These are phyloP conservation scores for Penicillium sp. DNA, from an alignment of 2,329 filamentous ascomycete species.

Conservation along the genomic window DNA sequence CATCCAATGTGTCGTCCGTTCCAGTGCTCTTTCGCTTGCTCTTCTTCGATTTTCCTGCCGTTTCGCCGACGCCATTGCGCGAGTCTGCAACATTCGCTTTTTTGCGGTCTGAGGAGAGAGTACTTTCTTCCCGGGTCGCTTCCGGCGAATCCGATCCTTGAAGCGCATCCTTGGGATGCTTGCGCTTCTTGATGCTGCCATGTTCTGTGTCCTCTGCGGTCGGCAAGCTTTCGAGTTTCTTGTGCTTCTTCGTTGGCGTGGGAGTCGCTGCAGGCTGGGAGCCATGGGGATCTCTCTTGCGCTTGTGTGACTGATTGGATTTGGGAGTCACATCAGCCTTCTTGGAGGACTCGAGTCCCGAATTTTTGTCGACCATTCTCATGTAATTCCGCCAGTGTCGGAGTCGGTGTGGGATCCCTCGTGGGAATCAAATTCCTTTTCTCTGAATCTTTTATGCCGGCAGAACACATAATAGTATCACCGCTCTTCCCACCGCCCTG, in stretches of 20 bases:
- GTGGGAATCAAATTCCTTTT: constrained; percentile 12
- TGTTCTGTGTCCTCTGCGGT: constrained; percentile 26
- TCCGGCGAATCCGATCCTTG: constrained; percentile 35
- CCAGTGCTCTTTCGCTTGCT: constrained; percentile 34
- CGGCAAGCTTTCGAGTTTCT: constrained; percentile 24
- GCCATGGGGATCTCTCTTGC: constrained; percentile 34
- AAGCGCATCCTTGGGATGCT: constrained; percentile 18
- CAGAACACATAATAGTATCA: constrained; percentile 11
- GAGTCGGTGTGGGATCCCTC: neutral
- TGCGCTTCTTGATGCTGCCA: constrained; percentile 28
- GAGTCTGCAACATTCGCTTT: constrained; percentile 26
- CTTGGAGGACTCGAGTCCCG: constrained; percentile 45
- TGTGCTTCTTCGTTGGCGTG: constrained; percentile 40
- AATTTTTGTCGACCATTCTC: constrained; percentile 48
- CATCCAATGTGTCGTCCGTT: constrained; percentile 11
- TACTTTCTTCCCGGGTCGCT: constrained; percentile 27
- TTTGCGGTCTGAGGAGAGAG: constrained; percentile 26
- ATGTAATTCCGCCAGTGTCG: constrained; percentile 10
- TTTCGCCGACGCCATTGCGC: constrained; percentile 17
- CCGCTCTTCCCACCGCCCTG: neutral
- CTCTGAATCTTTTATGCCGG: constrained; percentile 24
- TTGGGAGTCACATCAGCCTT: constrained; percentile 20
- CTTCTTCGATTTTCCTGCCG: constrained; percentile 36
- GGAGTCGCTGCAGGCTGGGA: constrained; percentile 25
- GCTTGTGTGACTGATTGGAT: constrained; percentile 30